Evolutionary conservation across 192 early-diverging fungal genomes (phyloP), one percentile per base, ranked within the genome.

Genomic region (Backusella parvicylindrica): DNA sequence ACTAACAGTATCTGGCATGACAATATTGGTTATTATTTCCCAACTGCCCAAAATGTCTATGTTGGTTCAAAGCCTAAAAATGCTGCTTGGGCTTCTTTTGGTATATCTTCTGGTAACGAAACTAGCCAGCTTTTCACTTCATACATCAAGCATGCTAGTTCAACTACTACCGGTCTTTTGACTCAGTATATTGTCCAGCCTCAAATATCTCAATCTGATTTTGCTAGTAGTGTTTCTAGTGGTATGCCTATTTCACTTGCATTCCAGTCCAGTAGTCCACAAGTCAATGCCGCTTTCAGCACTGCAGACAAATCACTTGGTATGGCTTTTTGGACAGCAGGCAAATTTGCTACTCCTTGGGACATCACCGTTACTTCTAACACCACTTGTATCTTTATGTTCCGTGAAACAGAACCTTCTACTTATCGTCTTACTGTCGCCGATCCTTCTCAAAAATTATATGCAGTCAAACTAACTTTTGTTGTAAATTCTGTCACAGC

Each of bases 81-180:
- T 33, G 77, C 71, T 12, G 64, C 30, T 66, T 78, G 77, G 77
- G 40, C 71, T 28, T 35, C 65, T 18, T 64, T 78, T 16, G 77
- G 70, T 38, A 74, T 78, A 7, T 64, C 71, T 9, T 31, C 13
- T 35, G 71, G 36, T 43, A 66, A 6, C 12, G 71, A 68, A 16
- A 74, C 64, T 15, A 67, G 36, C 9, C 21, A 72, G 11, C 41
- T 78, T 26, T 78, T 78, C 31, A 74, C 43, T 7, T 56, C 77
- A 4, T 47, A 70, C 28, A 70, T 70, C 4, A 70, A 47, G 26
- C 68, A 70, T 30, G 16, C 33, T 15, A 15, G 13, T 2, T 12
- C 9, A 38, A 70, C 8, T 0, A 70, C 68, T 6, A 31, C 68
- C 1, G 68, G 68, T 2, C 38, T 70, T 30, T 70, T 70, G 28